Evolutionary conservation across 192 early-diverging fungal species (phyloP).

Genomic region (Piromyces sp.): DNA sequence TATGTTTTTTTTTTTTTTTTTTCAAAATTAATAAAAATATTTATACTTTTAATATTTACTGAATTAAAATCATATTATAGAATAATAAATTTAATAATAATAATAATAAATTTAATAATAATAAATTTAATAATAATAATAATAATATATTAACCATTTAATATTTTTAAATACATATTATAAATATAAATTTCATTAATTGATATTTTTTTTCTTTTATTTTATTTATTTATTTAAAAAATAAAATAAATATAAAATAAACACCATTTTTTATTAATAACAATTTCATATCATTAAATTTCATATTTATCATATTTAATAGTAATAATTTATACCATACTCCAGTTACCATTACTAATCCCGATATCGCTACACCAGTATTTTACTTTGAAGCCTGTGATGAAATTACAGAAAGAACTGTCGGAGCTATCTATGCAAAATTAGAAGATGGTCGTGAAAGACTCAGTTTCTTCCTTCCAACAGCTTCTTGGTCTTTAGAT

Average conservation of each 20-base stretch:
- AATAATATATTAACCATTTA: too few species aligned
- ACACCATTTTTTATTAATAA: too few species aligned
- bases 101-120: too few species aligned
- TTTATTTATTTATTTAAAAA: too few species aligned
- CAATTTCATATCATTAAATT: too few species aligned
- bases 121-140: not conserved
- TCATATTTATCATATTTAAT: too few species aligned
- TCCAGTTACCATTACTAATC: not conserved
- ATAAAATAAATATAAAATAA: too few species aligned
- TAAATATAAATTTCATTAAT: too few species aligned
- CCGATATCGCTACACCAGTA: not conserved
- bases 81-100: too few species aligned
- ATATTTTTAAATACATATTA: too few species aligned
- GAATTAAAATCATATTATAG: too few species aligned
- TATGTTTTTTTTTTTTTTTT: not conserved
- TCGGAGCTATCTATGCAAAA: not conserved
- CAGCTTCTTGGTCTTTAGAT: not conserved
- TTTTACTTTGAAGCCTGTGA: not conserved
- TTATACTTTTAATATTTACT: not conserved
- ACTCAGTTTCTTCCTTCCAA: not conserved
- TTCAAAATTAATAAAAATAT: not conserved
- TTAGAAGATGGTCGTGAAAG: not conserved
- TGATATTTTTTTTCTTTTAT: too few species aligned
- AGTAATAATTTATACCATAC: not conserved
- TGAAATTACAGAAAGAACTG: not conserved